These are phyloP conservation scores for Byssothecium circinans DNA, from an alignment of 2,329 filamentous ascomycete genomes.

Conservation along the genomic window DNA sequence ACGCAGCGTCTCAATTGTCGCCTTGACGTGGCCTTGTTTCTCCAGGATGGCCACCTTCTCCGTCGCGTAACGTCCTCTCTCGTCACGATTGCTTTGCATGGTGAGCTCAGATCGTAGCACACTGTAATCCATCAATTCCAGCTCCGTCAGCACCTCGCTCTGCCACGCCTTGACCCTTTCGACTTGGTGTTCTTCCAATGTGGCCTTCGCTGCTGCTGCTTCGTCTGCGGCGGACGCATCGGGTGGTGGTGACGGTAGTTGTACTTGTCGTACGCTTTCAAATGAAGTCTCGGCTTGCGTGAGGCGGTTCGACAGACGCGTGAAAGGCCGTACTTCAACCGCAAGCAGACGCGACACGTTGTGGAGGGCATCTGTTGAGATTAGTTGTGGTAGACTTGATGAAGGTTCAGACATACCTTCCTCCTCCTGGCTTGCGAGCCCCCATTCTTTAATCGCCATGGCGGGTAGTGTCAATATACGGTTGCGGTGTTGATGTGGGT, in stretches of 20 bases:
- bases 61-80: slow-evolving; percentile 79
- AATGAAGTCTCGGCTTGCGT: slow-evolving; percentile 65
- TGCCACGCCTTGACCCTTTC: slow-evolving; percentile 69
- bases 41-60: slow-evolving; percentile 78
- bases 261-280: slow-evolving; percentile 57
- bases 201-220: slow-evolving; percentile 48
- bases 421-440: slow-evolving; percentile 71
- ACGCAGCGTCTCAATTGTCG: slow-evolving; percentile 72
- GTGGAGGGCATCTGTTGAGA: slow-evolving; percentile 71
- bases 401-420: slow-evolving; percentile 51
- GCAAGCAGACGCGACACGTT: slow-evolving; percentile 77
- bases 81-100: slow-evolving; percentile 76
- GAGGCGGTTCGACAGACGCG: slow-evolving; percentile 81
- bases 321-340: slow-evolving; percentile 91
- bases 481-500: background rate
- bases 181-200: slow-evolving; percentile 53
- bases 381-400: slow-evolving; percentile 13
- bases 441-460: slow-evolving; percentile 59
- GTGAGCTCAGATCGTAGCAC: slow-evolving; percentile 88
- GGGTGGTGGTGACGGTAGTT: slow-evolving; percentile 67
- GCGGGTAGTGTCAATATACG: background rate
- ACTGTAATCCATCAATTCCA: slow-evolving; percentile 82
- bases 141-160: slow-evolving; percentile 84
- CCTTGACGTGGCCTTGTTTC: slow-evolving; percentile 75
- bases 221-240: slow-evolving; percentile 55